These are phyloP conservation scores for Dovyalis caffra DNA, from an alignment of 345 rosid species.

Conservation along the genomic window DNA sequence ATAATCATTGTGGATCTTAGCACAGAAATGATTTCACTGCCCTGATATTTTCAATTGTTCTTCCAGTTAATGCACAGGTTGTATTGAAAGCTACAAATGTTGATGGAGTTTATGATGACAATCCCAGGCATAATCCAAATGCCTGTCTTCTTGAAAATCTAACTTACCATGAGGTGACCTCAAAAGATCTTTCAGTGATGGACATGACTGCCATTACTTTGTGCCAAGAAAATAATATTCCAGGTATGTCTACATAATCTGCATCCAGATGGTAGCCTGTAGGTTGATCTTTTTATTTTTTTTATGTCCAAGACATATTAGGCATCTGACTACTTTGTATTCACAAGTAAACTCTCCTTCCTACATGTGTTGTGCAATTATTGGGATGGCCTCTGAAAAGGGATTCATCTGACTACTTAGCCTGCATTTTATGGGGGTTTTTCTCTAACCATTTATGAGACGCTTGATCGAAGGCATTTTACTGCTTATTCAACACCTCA, in stretches of 20 bases:
- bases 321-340: neutral
- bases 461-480: neutral
- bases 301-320: neutral
- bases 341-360: neutral
- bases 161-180: conserved; percentile 82
- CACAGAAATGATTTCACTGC: neutral
- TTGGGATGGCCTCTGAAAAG: neutral
- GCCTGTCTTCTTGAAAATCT: conserved; percentile 72
- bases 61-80: conserved; percentile 85
- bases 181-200: conserved; percentile 92
- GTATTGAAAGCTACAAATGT: conserved; percentile 94
- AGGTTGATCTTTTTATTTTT: neutral
- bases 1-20: neutral
- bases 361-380: neutral
- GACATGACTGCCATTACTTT: conserved; percentile 96
- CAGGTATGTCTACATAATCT: conserved; percentile 48
- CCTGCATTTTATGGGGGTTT: neutral
- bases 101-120: conserved; percentile 83
- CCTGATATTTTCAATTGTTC: conserved; percentile 13
- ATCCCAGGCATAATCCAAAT: conserved; percentile 79
- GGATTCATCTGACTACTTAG: no score
- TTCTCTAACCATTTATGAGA: neutral
- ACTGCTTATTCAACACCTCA: neutral
- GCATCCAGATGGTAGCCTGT: neutral
- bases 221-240: conserved; percentile 95